Base-by-base conservation (phyloP, 2,329 filamentous ascomycete genomes). In the Mycosphaerelloides madeirae region DNA sequence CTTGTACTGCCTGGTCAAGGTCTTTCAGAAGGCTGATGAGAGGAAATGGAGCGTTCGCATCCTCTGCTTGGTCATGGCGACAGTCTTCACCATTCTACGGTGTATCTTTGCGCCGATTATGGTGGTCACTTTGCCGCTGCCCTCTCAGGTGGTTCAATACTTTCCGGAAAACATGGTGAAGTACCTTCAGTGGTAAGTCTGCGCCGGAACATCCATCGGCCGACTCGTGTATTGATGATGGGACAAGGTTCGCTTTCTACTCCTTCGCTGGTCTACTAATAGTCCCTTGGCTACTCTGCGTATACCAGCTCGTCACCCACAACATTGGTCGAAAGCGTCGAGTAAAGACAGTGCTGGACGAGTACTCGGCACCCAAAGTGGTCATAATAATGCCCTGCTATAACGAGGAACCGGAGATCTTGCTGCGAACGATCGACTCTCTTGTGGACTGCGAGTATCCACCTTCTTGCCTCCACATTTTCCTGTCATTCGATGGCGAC, bases 311-410 rank as follows among this genome's bases (percentile, higher is more conserved):
- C 4, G 85, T 95, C 44, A 95, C 87, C 7, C 85, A 93, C 57
- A 85, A 87, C 28, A 75, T 97, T 19, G 90, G 91, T 16, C 80
- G 88, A 52, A 83, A 77, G 32, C 88, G 87, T 64, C 79, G 84
- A 41, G 87, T 95, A 62, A 90, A 94, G 63, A 79, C 87, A 52
- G 80, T 88, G 0, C 76, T 96, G 39, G 87, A 95, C 64, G 87
- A 94, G 62, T 72, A 79, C 2, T 89, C 84, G 1, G 90, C 93
- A 0, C 93, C 91, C 1, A 97, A 97, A 67, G 85, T 95, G 13
- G 88, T 96, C 52, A 85, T 97, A 48, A 84, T 97, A 46, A 96
- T 97, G 89, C 93, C 91, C 3, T 94, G 90, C 61, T 97, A 95
- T 71, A 88, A 93, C 61, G 93, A 97, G 63, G 82, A 89, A 22